A percentile compares a stretch with the other conserved stretches of the same genome.
Conservation (phyloP, 805 yeast genomes). For the Starmerella riodocensis region DNA sequence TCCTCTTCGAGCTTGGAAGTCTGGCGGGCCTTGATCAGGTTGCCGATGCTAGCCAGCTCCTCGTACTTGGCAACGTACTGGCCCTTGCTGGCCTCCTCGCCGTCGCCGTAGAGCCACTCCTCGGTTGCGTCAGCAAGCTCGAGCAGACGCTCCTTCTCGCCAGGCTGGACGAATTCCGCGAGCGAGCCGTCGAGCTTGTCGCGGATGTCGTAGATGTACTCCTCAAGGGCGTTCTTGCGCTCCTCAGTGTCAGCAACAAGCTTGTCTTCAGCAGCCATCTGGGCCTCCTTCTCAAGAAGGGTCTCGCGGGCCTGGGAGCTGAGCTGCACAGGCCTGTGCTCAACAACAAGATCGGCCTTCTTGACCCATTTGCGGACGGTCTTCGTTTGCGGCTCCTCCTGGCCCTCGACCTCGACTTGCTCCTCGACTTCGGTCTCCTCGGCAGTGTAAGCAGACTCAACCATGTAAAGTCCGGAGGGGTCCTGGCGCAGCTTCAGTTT, state of each 20-base stretch:
- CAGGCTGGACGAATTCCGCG: constrained; percentile 74
- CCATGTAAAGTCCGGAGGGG: constrained; percentile 87
- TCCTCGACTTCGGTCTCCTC: constrained; percentile 85
- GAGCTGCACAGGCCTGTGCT: constrained; percentile 40
- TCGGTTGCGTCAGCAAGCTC: constrained; percentile 72
- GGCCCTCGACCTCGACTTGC: constrained; percentile 62
- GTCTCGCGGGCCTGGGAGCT: constrained; percentile 51
- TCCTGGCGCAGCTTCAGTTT: constrained; percentile 94
- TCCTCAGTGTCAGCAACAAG: constrained; percentile 97
- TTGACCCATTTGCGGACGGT: constrained; percentile 88
- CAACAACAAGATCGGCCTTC: constrained; percentile 63
- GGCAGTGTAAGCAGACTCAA: constrained; percentile 89
- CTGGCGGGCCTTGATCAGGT: constrained; percentile 90
- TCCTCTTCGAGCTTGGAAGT: constrained; percentile 88
- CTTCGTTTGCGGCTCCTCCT: constrained; percentile 56
- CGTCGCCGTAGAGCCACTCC: constrained; percentile 97
- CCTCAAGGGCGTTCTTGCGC: constrained; percentile 95
- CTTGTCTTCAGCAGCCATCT: constrained; percentile 80
- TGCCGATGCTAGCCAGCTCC: constrained; percentile 89
- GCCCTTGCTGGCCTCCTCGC: constrained; percentile 92
- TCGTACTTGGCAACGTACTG: constrained; percentile 95
- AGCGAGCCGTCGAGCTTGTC: constrained; percentile 91
- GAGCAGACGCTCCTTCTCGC: constrained; percentile 69
- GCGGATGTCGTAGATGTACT: constrained; percentile 93
- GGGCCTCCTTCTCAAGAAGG: constrained; percentile 68